Evolutionary conservation across 192 early-diverging fungal genomes (phyloP).

Genomic region (Funneliformis mosseae): DNA sequence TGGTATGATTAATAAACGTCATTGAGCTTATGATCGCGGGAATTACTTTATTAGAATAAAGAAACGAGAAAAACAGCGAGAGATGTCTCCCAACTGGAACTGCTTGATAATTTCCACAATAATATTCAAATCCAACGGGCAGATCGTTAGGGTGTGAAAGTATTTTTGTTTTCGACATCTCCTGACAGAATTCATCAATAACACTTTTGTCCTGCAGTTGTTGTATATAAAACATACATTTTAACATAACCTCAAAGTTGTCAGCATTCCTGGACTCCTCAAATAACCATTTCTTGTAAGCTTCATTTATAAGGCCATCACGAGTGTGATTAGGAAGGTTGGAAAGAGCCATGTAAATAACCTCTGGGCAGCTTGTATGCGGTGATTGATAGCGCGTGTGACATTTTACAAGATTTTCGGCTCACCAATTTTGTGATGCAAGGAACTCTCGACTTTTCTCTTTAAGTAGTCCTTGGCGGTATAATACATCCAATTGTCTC

Average conservation of each 20-base stretch:
- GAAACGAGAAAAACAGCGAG: background rate
- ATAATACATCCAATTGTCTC: constrained; percentile 1
- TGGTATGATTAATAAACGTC: constrained; percentile 12
- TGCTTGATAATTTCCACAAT: background rate
- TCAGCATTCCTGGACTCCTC: constrained; percentile 16
- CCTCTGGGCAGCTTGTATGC: constrained; percentile 1
- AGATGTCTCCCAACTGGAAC: constrained; percentile 7
- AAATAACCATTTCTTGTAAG: background rate
- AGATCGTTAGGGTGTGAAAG: background rate
- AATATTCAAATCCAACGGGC: background rate
- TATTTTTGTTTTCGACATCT: background rate
- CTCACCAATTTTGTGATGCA: constrained; percentile 3
- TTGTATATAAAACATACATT: constrained; percentile 16
- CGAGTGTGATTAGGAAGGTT: background rate
- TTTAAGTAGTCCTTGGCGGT: background rate
- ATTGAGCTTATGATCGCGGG: background rate
- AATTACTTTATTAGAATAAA: background rate
- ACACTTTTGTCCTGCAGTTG: background rate
- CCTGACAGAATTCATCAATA: background rate
- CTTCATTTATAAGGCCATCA: background rate
- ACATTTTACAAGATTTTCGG: background rate
- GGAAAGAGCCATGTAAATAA: background rate
- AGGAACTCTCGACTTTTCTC: background rate
- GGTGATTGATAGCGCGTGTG: background rate
- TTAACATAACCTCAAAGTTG: constrained; percentile 38